Evolutionary conservation across 495 filamentous ascomycete genomes (phyloP).

Genomic region (Thermothielavioides terrestris): DNA sequence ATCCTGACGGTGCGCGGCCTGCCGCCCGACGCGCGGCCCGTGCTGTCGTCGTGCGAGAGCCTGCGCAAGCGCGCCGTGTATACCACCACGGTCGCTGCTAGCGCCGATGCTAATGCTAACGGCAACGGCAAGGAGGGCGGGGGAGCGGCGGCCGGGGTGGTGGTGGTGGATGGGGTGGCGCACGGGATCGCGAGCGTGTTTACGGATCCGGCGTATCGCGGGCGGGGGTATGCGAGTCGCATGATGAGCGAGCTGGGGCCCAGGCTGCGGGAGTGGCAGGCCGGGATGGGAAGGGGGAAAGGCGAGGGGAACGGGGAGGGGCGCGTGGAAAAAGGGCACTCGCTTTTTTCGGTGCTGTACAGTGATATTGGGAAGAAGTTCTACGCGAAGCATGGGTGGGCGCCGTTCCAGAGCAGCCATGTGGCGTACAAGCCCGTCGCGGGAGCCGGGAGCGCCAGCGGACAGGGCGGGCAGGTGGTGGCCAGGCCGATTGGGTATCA

Average conservation of each 20-base stretch:
- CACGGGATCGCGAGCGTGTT: conserved; percentile 87
- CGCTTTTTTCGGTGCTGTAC: conserved; percentile 66
- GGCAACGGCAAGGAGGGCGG: conserved; percentile 42
- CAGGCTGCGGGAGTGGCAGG: conserved; percentile 29
- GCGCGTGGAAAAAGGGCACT: not conserved
- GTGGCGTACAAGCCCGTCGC: conserved; percentile 46
- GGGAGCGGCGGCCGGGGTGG: no score
- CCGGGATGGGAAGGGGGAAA: conserved; percentile 20
- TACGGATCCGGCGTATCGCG: conserved; percentile 60
- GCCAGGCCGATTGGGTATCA: conserved; percentile 35
- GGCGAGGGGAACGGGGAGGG: conserved; percentile 22
- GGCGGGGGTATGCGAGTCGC: conserved; percentile 68
- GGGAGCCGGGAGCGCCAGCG: conserved; percentile 22
- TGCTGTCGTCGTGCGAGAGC: conserved; percentile 77
- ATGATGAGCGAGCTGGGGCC: conserved; percentile 44
- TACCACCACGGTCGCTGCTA: conserved; percentile 11
- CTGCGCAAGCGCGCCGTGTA: conserved; percentile 63
- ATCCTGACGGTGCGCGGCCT: conserved; percentile 57
- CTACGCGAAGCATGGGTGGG: conserved; percentile 78
- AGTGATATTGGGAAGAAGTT: conserved; percentile 95
- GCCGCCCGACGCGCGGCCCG: conserved; percentile 43
- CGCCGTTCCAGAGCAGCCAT: conserved; percentile 61
- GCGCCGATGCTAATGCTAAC: no score
- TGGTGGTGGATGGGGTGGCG: conserved; percentile 55
- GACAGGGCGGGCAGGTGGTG: not conserved